These are phyloP conservation scores for Phytophthora ramorum DNA, from an alignment of 352 stramenopile species.

Conservation along the genomic window DNA sequence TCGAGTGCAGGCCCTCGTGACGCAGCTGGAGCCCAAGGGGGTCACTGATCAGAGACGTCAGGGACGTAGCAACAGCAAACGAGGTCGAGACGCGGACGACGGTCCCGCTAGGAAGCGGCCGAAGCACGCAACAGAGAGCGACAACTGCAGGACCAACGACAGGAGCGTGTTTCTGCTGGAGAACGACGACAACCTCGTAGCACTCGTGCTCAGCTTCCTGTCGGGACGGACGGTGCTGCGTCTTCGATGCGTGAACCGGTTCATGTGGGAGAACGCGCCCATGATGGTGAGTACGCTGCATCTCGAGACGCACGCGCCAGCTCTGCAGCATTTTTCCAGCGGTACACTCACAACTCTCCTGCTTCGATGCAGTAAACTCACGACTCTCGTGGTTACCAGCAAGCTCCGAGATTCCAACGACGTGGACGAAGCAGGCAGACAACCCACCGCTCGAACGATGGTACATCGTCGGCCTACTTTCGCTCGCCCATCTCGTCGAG, in stretches of 20 bases:
- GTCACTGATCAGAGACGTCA: conserved; percentile 5
- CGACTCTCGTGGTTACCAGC: conserved; percentile 49
- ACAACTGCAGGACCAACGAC: conserved; percentile 6
- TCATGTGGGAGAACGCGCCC: conserved; percentile 46
- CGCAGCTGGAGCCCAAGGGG: conserved; percentile 46
- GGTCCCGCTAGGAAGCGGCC: conserved; percentile 18
- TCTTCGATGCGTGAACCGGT: conserved; percentile 50
- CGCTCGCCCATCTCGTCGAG: conserved; percentile 16
- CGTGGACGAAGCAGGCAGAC: conserved; percentile 1
- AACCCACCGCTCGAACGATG: conserved; percentile 5
- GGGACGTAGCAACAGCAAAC: conserved; percentile 13
- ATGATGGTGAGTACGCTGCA: conserved; percentile 50
- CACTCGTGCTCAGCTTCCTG: conserved; percentile 57
- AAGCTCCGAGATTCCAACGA: too few relatives aligned
- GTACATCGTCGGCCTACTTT: conserved; percentile 27
- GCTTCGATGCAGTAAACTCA: conserved; percentile 42
- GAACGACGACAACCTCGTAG: conserved; percentile 54
- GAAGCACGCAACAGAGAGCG: not conserved
- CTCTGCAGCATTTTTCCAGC: conserved; percentile 32
- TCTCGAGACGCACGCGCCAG: conserved; percentile 43
- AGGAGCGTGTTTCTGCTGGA: conserved; percentile 42
- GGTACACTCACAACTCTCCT: conserved; percentile 45
- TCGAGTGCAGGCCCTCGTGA: conserved; percentile 76
- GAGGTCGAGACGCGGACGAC: not conserved
- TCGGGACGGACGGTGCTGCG: conserved; percentile 52